Evolutionary conservation across 2,329 filamentous ascomycete species (phyloP).

Genomic region (Tolypocladium endophyticum): DNA sequence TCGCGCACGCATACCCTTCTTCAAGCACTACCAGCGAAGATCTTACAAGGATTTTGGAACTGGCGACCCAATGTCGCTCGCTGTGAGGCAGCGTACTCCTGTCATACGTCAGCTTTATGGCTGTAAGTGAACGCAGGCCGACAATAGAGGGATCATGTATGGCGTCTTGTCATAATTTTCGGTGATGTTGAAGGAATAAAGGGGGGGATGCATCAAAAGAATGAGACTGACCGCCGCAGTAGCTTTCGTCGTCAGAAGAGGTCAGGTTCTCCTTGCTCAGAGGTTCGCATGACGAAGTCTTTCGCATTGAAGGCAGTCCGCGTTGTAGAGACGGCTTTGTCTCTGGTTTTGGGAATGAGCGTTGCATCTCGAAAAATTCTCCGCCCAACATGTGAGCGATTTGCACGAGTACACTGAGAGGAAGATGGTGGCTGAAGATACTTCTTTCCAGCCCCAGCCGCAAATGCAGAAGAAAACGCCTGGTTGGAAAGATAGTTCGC

Average conservation of each 20-base stretch:
- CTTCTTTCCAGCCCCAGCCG: neutral
- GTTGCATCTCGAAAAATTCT: neutral
- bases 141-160: neutral
- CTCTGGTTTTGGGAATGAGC: neutral
- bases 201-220: neutral
- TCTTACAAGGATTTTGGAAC: neutral
- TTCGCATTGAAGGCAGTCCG: constrained; percentile 4
- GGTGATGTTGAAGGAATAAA: neutral
- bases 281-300: constrained; percentile 7
- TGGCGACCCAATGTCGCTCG: neutral
- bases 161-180: neutral
- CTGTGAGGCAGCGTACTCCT: neutral
- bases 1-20: neutral
- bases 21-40: neutral
- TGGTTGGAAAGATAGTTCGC: neutral
- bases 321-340: constrained; percentile 1
- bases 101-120: neutral
- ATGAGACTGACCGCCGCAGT: neutral
- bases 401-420: neutral
- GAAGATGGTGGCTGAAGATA: neutral
- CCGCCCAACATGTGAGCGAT: neutral
- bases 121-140: neutral
- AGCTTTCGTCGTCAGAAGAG: constrained; percentile 3
- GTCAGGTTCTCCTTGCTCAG: constrained; percentile 1
- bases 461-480: neutral